Conservation (phyloP, 2,329 filamentous ascomycete species). For the Raffaelea ambrosiae region DNA sequence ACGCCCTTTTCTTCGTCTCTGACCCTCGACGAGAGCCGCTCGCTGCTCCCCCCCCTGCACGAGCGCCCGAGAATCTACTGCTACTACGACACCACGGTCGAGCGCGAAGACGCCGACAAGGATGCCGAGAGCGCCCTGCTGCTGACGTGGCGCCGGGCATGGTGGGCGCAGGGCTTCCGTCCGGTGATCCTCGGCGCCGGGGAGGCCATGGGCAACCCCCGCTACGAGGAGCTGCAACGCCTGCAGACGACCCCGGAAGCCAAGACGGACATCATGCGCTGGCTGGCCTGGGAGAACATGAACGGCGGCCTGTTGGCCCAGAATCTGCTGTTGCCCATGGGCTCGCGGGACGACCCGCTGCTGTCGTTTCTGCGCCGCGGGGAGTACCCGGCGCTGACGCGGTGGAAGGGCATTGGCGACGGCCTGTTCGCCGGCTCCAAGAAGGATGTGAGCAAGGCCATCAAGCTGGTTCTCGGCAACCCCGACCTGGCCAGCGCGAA, state of each 20-base stretch:
- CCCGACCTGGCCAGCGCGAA: constrained; percentile 47
- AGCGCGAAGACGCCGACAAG: constrained; percentile 54
- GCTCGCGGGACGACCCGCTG: constrained; percentile 60
- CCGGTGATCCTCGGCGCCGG: constrained; percentile 71
- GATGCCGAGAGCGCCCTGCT: constrained; percentile 72
- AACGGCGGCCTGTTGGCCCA: constrained; percentile 72
- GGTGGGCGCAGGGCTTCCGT: constrained; percentile 90
- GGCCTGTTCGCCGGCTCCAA: constrained; percentile 67
- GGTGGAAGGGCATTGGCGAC: constrained; percentile 62
- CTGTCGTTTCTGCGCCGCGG: constrained; percentile 67
- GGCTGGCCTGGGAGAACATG: constrained; percentile 92
- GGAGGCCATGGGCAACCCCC: constrained; percentile 76
- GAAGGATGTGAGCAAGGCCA: constrained; percentile 51
- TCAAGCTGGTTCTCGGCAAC: constrained; percentile 51
- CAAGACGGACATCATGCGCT: constrained; percentile 66
- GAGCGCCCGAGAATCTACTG: constrained; percentile 74
- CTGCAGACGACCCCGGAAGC: constrained; percentile 52
- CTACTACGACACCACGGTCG: constrained; percentile 67
- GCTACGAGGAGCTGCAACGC: constrained; percentile 62
- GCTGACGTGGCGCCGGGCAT: constrained; percentile 81
- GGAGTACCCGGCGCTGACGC: constrained; percentile 63
- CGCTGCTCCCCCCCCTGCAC: constrained; percentile 69
- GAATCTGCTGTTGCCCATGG: constrained; percentile 80
- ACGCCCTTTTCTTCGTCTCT: constrained; percentile 74
- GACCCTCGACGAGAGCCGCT: constrained; percentile 71